Conservation (phyloP, 23 red algal species). For the Cyanidiococcus yangmingshanensis region DNA sequence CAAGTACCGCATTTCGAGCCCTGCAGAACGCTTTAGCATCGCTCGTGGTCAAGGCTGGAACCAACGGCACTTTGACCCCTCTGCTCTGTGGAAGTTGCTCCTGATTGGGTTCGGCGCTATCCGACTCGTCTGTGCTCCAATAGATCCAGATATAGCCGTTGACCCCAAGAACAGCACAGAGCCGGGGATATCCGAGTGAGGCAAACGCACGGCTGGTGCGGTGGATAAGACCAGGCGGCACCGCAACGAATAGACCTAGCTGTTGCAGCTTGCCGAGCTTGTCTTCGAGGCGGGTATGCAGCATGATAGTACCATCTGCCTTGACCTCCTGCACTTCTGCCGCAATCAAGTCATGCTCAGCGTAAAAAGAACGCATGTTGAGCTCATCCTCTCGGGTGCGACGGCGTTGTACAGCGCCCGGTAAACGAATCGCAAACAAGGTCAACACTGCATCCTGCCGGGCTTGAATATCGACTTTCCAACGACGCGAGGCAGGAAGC, state of each 20-base stretch:
- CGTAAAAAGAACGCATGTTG: conserved; percentile 83
- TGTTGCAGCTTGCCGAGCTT: conserved; percentile 53
- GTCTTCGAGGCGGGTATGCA: conserved; percentile 50
- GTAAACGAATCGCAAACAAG: conserved; percentile 76
- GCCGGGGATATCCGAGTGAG: conserved; percentile 30
- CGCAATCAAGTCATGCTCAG: conserved; percentile 68
- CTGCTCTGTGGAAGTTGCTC: neutral
- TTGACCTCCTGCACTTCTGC: conserved; percentile 90
- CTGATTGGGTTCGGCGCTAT: conserved; percentile 14
- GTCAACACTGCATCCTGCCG: conserved; percentile 54
- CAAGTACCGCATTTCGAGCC: conserved; percentile 57
- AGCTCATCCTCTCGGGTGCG: conserved; percentile 83
- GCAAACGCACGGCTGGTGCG: conserved; percentile 74
- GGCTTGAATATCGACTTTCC: conserved; percentile 67
- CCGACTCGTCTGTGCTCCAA: conserved; percentile 1
- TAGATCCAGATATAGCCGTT: conserved; percentile 85
- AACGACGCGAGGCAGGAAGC: conserved; percentile 49
- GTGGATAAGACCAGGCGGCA: conserved; percentile 58
- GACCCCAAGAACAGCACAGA: conserved; percentile 68
- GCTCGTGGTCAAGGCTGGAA: neutral
- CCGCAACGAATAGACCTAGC: conserved; percentile 50
- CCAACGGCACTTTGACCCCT: neutral
- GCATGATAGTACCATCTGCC: conserved; percentile 60
- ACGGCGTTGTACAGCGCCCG: conserved; percentile 71
- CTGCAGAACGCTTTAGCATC: conserved; percentile 28